These are phyloP conservation scores for Zymoseptoria pseudotritici DNA, from an alignment of 2,329 filamentous ascomycete species.

Conservation along the genomic window DNA sequence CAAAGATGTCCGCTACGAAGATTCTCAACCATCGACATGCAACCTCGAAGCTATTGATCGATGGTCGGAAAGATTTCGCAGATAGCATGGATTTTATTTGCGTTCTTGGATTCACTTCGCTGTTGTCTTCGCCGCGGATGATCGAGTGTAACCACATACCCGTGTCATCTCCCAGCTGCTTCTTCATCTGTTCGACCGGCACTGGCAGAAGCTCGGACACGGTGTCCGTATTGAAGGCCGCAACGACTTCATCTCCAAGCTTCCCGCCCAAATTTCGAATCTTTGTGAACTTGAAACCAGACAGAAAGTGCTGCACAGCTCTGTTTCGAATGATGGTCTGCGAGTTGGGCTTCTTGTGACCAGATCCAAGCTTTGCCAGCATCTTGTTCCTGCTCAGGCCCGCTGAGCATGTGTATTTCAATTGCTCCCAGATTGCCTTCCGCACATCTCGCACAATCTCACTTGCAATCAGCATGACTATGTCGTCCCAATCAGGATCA, in stretches of 20 bases:
- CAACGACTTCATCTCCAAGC: slow-evolving; percentile 75
- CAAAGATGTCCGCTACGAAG: slow-evolving; percentile 85
- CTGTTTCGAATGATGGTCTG: slow-evolving; percentile 91
- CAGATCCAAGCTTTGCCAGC: slow-evolving; percentile 87
- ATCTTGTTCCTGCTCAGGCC: slow-evolving; percentile 90
- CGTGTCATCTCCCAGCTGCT: slow-evolving; percentile 73
- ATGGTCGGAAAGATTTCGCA: slow-evolving; percentile 87
- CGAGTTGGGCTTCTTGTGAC: slow-evolving; percentile 84
- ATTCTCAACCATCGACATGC: slow-evolving; percentile 81
- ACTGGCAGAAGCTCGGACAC: slow-evolving; percentile 68
- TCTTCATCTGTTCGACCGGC: slow-evolving; percentile 66
- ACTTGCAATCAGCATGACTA: slow-evolving; percentile 76
- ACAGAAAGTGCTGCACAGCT: slow-evolving; percentile 70
- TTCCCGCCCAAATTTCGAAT: slow-evolving; percentile 94
- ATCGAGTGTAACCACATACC: slow-evolving; percentile 78
- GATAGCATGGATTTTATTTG: slow-evolving; percentile 97
- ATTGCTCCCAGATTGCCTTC: slow-evolving; percentile 55
- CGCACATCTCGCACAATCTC: slow-evolving; percentile 79
- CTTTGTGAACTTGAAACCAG: slow-evolving; percentile 85
- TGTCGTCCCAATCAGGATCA: slow-evolving; percentile 94
- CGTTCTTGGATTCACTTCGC: slow-evolving; percentile 82
- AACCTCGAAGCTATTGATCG: slow-evolving; percentile 70
- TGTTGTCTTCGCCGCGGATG: slow-evolving; percentile 76
- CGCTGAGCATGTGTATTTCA: slow-evolving; percentile 87
- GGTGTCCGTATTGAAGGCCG: slow-evolving; percentile 72